These are phyloP conservation scores for Penicillium ochrochloron DNA, from an alignment of 495 filamentous ascomycete genomes.

Conservation along the genomic window DNA sequence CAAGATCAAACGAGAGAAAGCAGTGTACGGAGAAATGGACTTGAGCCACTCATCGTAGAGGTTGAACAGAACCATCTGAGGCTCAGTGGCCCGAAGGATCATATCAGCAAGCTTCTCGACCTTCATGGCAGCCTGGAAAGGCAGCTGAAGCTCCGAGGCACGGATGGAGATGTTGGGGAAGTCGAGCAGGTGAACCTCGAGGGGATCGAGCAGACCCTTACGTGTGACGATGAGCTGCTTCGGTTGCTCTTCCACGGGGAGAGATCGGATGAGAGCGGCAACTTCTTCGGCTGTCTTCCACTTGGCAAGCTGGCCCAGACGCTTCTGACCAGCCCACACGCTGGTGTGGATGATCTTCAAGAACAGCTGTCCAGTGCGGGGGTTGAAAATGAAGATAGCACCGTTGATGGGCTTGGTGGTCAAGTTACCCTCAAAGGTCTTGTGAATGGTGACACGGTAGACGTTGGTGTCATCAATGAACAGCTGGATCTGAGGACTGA, in stretches of 20 bases:
- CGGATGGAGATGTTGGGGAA: conserved; percentile 99
- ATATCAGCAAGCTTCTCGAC: conserved; percentile 99
- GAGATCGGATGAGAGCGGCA: conserved; percentile 91
- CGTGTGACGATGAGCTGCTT: conserved; percentile 98
- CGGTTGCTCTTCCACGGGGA: conserved; percentile 97
- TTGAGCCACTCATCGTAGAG: conserved; percentile 99
- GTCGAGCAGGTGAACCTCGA: conserved; percentile 96
- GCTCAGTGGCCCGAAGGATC: conserved; percentile 97
- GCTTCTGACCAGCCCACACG: conserved; percentile 99
- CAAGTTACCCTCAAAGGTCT: conserved; percentile 99
- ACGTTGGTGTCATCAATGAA: conserved; percentile 99
- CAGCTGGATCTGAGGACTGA: conserved; percentile 98
- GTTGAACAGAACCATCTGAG: conserved; percentile 99
- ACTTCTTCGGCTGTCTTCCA: conserved; percentile 99
- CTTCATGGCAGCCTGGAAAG: conserved; percentile 99
- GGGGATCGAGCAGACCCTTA: conserved; percentile 95
- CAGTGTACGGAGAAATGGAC: conserved; percentile 97
- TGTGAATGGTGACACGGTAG: conserved; percentile 99
- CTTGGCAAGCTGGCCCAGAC: conserved; percentile 96
- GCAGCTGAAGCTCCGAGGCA: conserved; percentile 94
- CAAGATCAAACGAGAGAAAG: conserved; percentile 93
- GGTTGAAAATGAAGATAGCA: conserved; percentile 99
- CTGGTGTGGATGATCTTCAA: conserved; percentile 99
- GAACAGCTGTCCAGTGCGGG: conserved; percentile 95
- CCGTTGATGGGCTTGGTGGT: conserved; percentile 99